Evolutionary conservation across 306 rosid genomes (phyloP).

Genomic region (Casuarina glauca): DNA sequence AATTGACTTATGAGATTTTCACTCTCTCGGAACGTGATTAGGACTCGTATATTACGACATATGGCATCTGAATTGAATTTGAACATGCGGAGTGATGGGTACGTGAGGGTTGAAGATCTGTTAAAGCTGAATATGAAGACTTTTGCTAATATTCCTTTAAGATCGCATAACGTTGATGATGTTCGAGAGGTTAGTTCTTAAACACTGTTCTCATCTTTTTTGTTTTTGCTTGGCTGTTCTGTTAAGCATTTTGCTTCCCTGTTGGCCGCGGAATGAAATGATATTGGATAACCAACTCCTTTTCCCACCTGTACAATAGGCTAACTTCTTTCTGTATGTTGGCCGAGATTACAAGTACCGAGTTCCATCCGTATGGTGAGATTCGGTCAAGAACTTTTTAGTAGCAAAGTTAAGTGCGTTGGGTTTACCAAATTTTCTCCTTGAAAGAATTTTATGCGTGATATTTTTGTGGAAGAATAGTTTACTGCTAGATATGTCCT

Average conservation of each 20-base stretch:
- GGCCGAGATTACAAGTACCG: neutral
- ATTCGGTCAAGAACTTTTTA: neutral
- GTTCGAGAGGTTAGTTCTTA: conserved; percentile 69
- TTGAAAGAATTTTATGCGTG: neutral
- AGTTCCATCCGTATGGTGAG: neutral
- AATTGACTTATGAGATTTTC: neutral
- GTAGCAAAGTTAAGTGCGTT: neutral
- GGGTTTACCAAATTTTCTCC: neutral
- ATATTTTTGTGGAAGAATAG: neutral
- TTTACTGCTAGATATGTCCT: neutral
- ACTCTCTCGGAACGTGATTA: conserved; percentile 26
- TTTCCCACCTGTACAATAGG: neutral
- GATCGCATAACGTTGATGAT: conserved; percentile 79
- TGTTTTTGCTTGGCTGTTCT: neutral
- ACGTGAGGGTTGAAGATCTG: conserved; percentile 71
- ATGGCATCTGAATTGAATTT: conserved; percentile 83
- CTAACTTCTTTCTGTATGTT: neutral
- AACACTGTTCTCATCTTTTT: conserved; percentile 5
- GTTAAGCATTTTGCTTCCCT: conserved; percentile 6
- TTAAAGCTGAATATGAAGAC: conserved; percentile 75
- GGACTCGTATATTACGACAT: conserved; percentile 87
- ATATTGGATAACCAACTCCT: neutral
- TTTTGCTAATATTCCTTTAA: conserved; percentile 67
- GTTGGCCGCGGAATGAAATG: neutral
- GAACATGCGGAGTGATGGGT: conserved; percentile 78